Conservation (phyloP, 1,284 basidiomycete genomes). For the Ceraceosorus bombacis region DNA sequence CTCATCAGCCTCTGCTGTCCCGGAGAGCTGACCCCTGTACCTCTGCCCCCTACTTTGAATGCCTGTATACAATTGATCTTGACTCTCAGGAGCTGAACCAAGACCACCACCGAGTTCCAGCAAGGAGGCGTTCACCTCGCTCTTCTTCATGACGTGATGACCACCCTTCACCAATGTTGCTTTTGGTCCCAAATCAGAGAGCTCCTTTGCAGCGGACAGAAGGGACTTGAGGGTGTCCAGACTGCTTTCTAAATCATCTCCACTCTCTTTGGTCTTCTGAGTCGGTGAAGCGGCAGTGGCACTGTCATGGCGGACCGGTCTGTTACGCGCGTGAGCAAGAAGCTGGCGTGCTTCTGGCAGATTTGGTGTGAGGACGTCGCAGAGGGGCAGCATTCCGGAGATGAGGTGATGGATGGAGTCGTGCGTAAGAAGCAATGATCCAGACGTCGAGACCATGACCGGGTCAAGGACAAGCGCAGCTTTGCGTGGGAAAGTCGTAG, state of each 20-base stretch:
- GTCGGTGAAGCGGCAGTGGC: neutral
- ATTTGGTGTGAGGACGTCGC: conserved; percentile 77
- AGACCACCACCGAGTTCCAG: conserved; percentile 1
- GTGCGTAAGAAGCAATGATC: conserved; percentile 66
- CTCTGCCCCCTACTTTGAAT: too few species aligned
- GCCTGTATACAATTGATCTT: too few species aligned
- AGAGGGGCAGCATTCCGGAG: conserved; percentile 63
- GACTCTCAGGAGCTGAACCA: neutral
- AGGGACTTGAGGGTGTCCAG: conserved; percentile 7
- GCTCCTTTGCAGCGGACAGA: conserved; percentile 54
- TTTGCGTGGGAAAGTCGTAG: neutral
- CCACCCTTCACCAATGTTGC: conserved; percentile 82
- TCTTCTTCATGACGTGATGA: conserved; percentile 54
- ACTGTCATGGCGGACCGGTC: too few species aligned
- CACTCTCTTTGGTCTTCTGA: neutral
- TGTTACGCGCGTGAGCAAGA: conserved; percentile 47
- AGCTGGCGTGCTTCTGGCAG: conserved; percentile 68
- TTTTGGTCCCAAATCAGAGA: conserved; percentile 55
- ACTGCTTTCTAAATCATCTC: neutral
- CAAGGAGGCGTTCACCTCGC: conserved; percentile 15
- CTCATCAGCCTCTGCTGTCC: conserved; percentile 6
- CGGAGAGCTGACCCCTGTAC: neutral
- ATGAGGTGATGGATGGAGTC: conserved; percentile 62
- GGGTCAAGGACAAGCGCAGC: conserved; percentile 53
- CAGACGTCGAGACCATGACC: conserved; percentile 86